phyloP scores from a whole-genome alignment of 345 rosid genomes.

The Camelina sativa region DNA sequence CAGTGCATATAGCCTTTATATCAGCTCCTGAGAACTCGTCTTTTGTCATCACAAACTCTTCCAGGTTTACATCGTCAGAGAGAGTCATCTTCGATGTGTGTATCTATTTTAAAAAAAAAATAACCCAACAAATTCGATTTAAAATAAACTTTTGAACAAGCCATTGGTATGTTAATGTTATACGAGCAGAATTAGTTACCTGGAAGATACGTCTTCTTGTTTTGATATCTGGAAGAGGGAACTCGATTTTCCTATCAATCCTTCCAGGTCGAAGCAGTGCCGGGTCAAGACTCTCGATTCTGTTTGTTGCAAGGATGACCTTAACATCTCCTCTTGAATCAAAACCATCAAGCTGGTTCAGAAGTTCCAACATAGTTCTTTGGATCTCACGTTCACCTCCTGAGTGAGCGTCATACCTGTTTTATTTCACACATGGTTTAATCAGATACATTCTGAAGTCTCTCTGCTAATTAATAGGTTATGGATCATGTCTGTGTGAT shows the following conservation, averaged over 20 bases:
- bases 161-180: neutral
- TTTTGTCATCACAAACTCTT: conserved; percentile 98
- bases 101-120: conserved; percentile 52
- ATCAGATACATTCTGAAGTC: neutral
- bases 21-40: conserved; percentile 99
- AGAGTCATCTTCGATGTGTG: conserved; percentile 97
- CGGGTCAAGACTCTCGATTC: conserved; percentile 96
- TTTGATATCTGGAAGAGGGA: conserved; percentile 98
- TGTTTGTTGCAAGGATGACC: conserved; percentile 95
- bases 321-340: conserved; percentile 98
- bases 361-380: conserved; percentile 96
- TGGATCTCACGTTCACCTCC: conserved; percentile 99
- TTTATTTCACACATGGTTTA: neutral
- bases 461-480: neutral
- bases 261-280: conserved; percentile 97
- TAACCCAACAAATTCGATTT: no score
- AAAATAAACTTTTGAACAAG: neutral
- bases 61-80: conserved; percentile 94
- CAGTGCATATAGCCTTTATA: conserved; percentile 96
- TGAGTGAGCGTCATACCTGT: conserved; percentile 90
- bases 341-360: conserved; percentile 95
- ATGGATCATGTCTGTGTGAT: neutral
- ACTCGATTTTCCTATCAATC: conserved; percentile 93
- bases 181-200: conserved; percentile 48
- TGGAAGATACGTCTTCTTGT: conserved; percentile 97